Base-by-base conservation (phyloP, 306 rosid genomes). In the Citrullus mucosospermus region DNA sequence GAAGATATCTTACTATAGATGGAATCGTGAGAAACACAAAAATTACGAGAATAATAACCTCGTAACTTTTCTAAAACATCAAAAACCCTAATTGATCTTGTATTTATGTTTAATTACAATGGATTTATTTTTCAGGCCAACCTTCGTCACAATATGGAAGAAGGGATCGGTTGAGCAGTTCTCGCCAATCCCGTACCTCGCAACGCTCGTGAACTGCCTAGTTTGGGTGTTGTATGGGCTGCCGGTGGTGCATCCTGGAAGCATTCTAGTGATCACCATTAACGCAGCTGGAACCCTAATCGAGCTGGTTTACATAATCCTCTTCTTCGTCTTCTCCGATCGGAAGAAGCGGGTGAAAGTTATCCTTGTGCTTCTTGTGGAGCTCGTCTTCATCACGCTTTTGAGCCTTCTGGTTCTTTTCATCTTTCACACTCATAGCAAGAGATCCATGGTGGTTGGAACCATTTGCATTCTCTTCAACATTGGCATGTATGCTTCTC, bases 401-500 rank as follows among this genome's bases (percentile, higher is more conserved):
- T 89, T 95, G 39, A 38, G 83, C 34, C 44, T 83, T 16, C 2
- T 86, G 56, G 80, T 85, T 2, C 22, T 92, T 36, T 77, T 82
- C 4, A 14, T 88, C 4, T 78, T 79, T 43, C 96, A 92, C 34
- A 15, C 89, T 10, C 6, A 44, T 69, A 77, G 43, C 18, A 85
- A 79, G 78, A 82, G 97, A 54, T 85, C 93, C 43, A 25, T 82
- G 15, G 28, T 95, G 65, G 97, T 91, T 16, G 99, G 99, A 78
- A 77, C 85, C 57, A 78, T 85, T 1, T 86, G 92, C 85, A 87
- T 90, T 41, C 57, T 90, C 46, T 89, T 87, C 82, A 95, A 92
- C 88, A 82, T 92, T 55, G 86, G 90, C 88, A 95, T 95, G 97
- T 95, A 90, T 67, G 99, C 97, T 80, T 75, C 99, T 0, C 97